Evolutionary conservation across 2,329 filamentous ascomycete species (phyloP), one percentile per base, ranked within the genome.

Genomic region (Macrophomina pseudophaseolina): DNA sequence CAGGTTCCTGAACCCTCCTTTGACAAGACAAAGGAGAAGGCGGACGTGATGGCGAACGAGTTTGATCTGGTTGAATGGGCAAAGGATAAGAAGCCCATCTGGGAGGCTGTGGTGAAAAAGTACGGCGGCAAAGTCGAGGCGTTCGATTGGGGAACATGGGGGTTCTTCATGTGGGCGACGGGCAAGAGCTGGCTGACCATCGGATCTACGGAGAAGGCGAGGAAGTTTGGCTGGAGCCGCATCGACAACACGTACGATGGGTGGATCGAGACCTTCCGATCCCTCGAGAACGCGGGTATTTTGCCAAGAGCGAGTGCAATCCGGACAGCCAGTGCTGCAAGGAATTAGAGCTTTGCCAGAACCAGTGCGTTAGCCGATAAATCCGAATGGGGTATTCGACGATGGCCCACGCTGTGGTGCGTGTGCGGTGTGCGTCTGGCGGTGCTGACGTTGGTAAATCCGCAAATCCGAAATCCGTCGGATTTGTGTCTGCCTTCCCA

Each of bases 161-260:
- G 60, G 12, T 64, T 64, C 23, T 53, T 64, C 48, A 53, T 18
- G 28, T 64, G 60, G 60, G 35, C 48, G 33, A 64, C 48, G 1
- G 60, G 60, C 1, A 64, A 64, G 48, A 64, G 60, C 23, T 64
- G 60, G 49, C 60, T 64, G 6, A 64, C 60, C 4, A 64, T 64
- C 38, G 49, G 60, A 7, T n/a, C 18, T 5, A 64, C 49, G 1
- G 33, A 30, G 4, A 64, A 64, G 38, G 60, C 60, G 3, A 18
- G 60, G 12, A 64, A 40, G 18, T 44, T 64, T 32, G 60, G 60
- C 9, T 64, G 49, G 60, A 18, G 7, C 16, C 48, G 60, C 3
- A 52, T 64, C 14, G 60, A 64, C 14, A 11, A 53, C n/a, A 64
- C 60, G 6, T 53, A 52, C 7, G 60, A 64, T 3, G 28, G 18